A percentile compares a stretch with the other conserved stretches of the same genome.
Evolutionary conservation across 176 grass and related monocot species (phyloP).

Genomic region (Ananas comosus): DNA sequence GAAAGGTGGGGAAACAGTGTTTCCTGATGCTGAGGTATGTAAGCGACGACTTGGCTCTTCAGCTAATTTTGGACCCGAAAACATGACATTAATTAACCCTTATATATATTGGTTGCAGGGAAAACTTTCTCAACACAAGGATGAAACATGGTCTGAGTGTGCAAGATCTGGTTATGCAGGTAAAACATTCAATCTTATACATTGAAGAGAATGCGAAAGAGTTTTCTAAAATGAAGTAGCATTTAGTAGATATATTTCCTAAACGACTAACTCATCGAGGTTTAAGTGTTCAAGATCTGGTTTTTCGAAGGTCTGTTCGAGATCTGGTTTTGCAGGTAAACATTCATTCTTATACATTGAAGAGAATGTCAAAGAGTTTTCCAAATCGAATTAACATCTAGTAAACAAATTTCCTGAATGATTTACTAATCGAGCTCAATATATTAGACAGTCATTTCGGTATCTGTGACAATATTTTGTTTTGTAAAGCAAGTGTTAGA

Average conservation of each 20-base stretch:
- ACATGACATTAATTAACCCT: too few relatives aligned
- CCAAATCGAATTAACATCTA: neutral
- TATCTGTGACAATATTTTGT: too few relatives aligned
- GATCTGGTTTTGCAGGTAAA: constrained; percentile 44
- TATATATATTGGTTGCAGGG: constrained; percentile 34
- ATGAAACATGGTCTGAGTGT: constrained; percentile 72
- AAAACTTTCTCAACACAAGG: constrained; percentile 61
- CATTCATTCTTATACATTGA: neutral
- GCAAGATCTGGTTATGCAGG: constrained; percentile 88
- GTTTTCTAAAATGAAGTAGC: neutral
- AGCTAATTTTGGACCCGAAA: constrained; percentile 2
- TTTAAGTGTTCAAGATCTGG: constrained; percentile 54
- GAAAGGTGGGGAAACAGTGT: constrained; percentile 85
- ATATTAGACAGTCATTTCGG: too few relatives aligned
- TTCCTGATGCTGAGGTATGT: constrained; percentile 78
- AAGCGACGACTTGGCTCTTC: neutral
- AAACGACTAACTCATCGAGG: too few relatives aligned
- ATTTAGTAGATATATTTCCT: neutral
- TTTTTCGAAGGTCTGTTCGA: constrained; percentile 39
- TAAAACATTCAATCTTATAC: constrained; percentile 12
- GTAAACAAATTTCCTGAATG: neutral
- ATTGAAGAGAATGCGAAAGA: neutral
- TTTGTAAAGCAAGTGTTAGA: too few relatives aligned
- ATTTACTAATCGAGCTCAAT: too few relatives aligned
- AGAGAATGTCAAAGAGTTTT: neutral